Conservation (phyloP, 495 filamentous ascomycete genomes). For the Xylaria castorea region DNA sequence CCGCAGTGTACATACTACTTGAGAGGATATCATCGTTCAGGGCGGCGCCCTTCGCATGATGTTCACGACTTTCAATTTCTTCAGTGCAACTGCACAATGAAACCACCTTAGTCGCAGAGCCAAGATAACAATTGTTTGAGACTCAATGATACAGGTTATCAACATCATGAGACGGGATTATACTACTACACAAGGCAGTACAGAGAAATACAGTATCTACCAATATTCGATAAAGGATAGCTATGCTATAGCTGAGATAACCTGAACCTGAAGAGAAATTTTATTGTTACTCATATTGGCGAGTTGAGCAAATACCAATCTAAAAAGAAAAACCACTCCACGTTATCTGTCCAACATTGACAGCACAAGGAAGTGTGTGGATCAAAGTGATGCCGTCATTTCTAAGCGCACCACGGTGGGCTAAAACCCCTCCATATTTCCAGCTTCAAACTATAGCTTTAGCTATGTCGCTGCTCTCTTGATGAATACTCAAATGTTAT, state of each 20-base stretch:
- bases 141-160: background rate
- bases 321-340: background rate
- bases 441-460: background rate
- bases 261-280: background rate
- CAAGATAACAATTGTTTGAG: too few relatives aligned
- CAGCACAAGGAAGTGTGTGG: background rate
- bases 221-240: background rate
- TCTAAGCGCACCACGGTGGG: background rate
- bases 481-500: background rate
- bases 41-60: background rate
- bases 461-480: background rate
- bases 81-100: background rate
- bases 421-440: conserved; percentile 13
- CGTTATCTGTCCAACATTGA: background rate
- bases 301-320: background rate
- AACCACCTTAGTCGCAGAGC: background rate
- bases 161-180: background rate
- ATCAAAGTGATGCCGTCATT: conserved; percentile 19
- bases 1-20: background rate
- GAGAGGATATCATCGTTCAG: background rate
- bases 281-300: too few relatives aligned
- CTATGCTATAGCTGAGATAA: background rate
- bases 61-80: background rate
- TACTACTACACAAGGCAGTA: background rate
- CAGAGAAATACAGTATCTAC: background rate